Evolutionary conservation across 2,329 filamentous ascomycete genomes (phyloP), one percentile per base, ranked within the genome.

Genomic region (Beauveria caledonica): DNA sequence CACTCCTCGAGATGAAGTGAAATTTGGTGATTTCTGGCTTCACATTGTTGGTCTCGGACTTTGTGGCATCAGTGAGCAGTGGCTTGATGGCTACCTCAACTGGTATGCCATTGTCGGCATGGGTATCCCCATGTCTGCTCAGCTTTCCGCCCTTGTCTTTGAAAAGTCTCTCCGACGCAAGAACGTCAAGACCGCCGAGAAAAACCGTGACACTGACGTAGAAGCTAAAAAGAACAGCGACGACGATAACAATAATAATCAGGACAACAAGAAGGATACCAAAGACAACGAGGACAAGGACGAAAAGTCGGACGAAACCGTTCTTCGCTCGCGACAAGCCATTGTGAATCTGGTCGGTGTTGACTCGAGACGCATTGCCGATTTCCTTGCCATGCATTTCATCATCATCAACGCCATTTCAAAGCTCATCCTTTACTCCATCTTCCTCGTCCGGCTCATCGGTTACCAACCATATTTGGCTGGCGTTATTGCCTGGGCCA

Each of bases 261-360:
- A 76, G 1, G 76, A 50, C 17, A 50, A 50, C 7, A 63, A 68
- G 4, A 70, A 73, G 11, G 71, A 75, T 8, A 74, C 76, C 0
- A 76, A 76, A 1, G 76, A 50, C 17, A 74, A 76, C 0, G 75
- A 76, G 1, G 78, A 82, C 33, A 76, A 80, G n/a, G 79, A 83
- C 9, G 65, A 78, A 66, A 67, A 80, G 73, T 71, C 71, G 9
- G 66, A 68, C 13, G 65, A 68, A 21, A 69, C 66, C 44, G 71
- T 71, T 10, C 64, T 74, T 49, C 73, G 76, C 58, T 81, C 82
- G 27, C 79, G 81, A 63, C 89, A 93, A 72, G 86, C 82, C 60
- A 88, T 87, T 4, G 86, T 92, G 60, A 93, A 92, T 69, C 77
- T 92, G 40, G 86, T 92, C 50, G 88, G 87, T n/a, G 85, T 92